Evolutionary conservation across 257 asterid species (phyloP), one percentile per base, ranked within the genome.

Genomic region (Nicotiana paniculata): DNA sequence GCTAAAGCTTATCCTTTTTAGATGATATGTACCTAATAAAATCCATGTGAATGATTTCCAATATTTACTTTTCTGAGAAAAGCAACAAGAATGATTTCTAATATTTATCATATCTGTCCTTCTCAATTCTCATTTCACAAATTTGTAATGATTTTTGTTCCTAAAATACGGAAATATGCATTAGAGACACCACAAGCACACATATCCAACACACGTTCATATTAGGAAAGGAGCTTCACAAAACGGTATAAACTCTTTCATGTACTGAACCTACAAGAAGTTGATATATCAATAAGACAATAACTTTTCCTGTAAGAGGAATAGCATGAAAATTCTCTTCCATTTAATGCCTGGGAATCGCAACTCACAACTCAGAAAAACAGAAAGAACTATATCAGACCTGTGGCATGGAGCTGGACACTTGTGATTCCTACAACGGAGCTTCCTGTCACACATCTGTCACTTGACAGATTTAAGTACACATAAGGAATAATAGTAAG

Each of bases 381-480:
- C 37, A 7, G 53, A 81, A 61, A 55, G 79, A 81, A 84, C 48
- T 6, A 46, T 57, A 70, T 74, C 46, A 84, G 87, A 93, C 99
- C 98, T 91, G 81, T 93, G 99, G 86, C 99, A 95, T 76, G 99
- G 99, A 80, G 99, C 90, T 39, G 96, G 97, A 86, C 99, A 95
- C 91, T 95, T 95, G 87, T 95, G 99, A 84, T 93, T 95, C 89
- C 97, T 90, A 91, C 99, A 95, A 18, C 97, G 91, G 70, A 95
- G 99, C 90, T 88, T 95, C 93, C 91, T 86, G 80, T 92, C 99
- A 90, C 99, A 93, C 79, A 91, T 87, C 99, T 95, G 91, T 83
- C 51, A 46, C 21, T 55, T 83, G 86, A 83, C 32, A 83, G 77
- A 70, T 63, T 80, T 54, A 30, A 15, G 57, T 53, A 43, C 43